Evolutionary conservation across 129 eudicot species (phyloP), one percentile per base, ranked within the genome.

Genomic region (Pulicaria dysenterica): DNA sequence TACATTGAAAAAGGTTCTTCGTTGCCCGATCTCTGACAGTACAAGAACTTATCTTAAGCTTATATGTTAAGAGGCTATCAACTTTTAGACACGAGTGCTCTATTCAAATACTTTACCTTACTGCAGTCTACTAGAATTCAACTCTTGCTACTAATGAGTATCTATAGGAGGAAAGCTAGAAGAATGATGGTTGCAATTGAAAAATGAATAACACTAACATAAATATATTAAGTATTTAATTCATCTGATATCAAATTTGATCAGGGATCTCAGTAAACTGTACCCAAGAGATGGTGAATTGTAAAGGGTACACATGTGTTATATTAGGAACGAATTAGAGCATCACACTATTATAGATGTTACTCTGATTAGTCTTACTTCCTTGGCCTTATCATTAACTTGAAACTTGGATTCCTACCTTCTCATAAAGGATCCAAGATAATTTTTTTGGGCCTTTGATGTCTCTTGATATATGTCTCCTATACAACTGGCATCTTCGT

Each of bases 121-220:
- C 17, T 19, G 55, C 55, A 11, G 19, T 17, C 36, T 17, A 17
- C 55, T 44, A 36, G 7, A 43, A 44, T 24, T 17, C 34, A 64
- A 16, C 40, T 42, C 70, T 64, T 19, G 55, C 69, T 64, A 19
- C 58, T 64, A 44, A 45, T 11, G 42, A 19, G 55, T 44, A 64
- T 64, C 49, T 5, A 17, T 5, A 14, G 34, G 34, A 61, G 48
- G 34, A 38, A 24, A 24, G 31, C 31, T 24, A 24, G 31, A 0
- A 24, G 31, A 24, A 24, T 24, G 31, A 7, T 2, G 47, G 24
- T 37, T 14, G 48, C 67, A 38, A 39, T 60, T 60, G 67, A 40
- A 60, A 60, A 24, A 60, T 39, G 67, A 60, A 38, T 60, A 39
- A 60, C 19, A 39, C 4, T 37, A n/a, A 60, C 67, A 60, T 60